Conservation (phyloP, 202 grass and related monocot species). For the Miscanthus sacchariflorus region DNA sequence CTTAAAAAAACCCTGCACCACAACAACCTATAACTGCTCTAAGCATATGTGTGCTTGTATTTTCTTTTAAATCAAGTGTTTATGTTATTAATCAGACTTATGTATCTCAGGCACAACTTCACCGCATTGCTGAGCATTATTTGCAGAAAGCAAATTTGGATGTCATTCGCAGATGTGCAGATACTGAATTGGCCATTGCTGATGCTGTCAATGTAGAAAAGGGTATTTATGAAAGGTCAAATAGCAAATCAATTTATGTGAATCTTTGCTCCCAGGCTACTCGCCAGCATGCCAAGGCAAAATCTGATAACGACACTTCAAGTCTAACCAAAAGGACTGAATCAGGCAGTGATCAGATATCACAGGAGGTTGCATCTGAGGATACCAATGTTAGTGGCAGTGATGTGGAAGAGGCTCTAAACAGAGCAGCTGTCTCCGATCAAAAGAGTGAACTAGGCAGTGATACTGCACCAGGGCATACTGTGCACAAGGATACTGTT, state of each 20-base stretch:
- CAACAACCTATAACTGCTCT: background rate
- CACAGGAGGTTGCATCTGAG: conserved; percentile 37
- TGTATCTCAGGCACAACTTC: conserved; percentile 82
- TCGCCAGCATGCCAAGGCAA: conserved; percentile 60
- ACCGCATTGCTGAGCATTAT: conserved; percentile 84
- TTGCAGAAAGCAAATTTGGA: conserved; percentile 79
- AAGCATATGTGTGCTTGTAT: background rate
- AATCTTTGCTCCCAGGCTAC: conserved; percentile 89
- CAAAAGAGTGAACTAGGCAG: conserved; percentile 33
- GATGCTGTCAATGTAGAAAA: conserved; percentile 96
- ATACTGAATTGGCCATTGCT: conserved; percentile 94
- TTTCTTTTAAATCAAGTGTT: background rate
- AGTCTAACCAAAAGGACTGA: conserved; percentile 47
- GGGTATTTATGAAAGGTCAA: conserved; percentile 77
- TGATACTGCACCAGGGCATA: conserved; percentile 38
- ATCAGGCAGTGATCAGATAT: conserved; percentile 36
- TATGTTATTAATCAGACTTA: conserved; percentile 46
- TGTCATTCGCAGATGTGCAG: conserved; percentile 74
- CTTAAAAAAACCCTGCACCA: background rate
- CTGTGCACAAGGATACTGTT: conserved; percentile 32
- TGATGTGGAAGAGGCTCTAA: conserved; percentile 47
- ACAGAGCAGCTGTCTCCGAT: conserved; percentile 52
- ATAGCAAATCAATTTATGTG: conserved; percentile 86
- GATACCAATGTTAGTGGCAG: conserved; percentile 23
- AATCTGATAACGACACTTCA: conserved; percentile 41